Conservation (phyloP, 148 eudicot species). For the Talinum fruticosum region DNA sequence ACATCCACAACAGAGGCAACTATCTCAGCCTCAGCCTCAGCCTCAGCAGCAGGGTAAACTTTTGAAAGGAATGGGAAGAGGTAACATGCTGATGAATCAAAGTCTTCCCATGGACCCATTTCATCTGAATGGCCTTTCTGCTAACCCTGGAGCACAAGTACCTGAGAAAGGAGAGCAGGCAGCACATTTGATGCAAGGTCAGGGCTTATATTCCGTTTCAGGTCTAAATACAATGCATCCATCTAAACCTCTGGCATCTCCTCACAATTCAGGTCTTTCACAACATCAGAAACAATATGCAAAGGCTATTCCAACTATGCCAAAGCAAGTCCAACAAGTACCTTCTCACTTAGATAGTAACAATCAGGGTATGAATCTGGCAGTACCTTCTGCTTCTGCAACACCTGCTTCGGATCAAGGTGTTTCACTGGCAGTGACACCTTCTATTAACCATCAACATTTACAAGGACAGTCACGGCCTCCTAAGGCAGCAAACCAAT, state of each 20-base stretch:
- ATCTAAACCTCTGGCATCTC: slow-evolving; percentile 37
- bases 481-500: slow-evolving; percentile 43
- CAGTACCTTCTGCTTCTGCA: slow-evolving; percentile 32
- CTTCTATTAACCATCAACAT: slow-evolving; percentile 49
- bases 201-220: slow-evolving; percentile 37
- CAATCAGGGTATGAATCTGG: slow-evolving; percentile 39
- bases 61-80: slow-evolving; percentile 63
- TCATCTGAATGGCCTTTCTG: slow-evolving; percentile 49
- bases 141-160: slow-evolving; percentile 42
- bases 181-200: slow-evolving; percentile 45
- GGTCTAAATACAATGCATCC: slow-evolving; percentile 36
- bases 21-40: slow-evolving; percentile 49
- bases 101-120: slow-evolving; percentile 49
- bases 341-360: slow-evolving; percentile 44
- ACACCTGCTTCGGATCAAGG: slow-evolving; percentile 39
- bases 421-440: slow-evolving; percentile 28
- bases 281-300: slow-evolving; percentile 47
- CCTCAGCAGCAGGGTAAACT: slow-evolving; percentile 59
- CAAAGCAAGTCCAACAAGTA: slow-evolving; percentile 50
- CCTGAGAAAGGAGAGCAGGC: slow-evolving; percentile 59
- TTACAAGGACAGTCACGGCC: slow-evolving; percentile 34
- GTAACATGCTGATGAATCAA: slow-evolving; percentile 49
- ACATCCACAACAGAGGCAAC: slow-evolving; percentile 72
- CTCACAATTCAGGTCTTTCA: slow-evolving; percentile 36
- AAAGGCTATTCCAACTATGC: slow-evolving; percentile 35